Evolutionary conservation across 352 stramenopile species (phyloP).

Genomic region (Phytophthora ramorum): DNA sequence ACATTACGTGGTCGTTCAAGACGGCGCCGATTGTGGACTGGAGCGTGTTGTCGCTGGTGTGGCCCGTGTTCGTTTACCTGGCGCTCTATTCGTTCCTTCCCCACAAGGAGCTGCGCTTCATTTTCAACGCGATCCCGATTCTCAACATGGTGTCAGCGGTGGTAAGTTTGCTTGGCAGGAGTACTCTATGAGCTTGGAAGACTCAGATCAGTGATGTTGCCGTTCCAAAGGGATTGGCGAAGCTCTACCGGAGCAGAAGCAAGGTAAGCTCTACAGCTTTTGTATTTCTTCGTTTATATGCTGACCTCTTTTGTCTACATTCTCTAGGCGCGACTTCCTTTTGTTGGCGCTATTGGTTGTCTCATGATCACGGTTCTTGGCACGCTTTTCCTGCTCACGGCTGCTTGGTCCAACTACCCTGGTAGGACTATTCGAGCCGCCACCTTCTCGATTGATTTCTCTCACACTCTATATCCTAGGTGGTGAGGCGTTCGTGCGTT

Average conservation of each 20-base stretch:
- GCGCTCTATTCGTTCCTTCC: constrained; percentile 95
- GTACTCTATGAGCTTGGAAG: background rate
- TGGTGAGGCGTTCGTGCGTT: constrained; percentile 65
- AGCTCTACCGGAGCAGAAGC: constrained; percentile 65
- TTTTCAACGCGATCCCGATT: constrained; percentile 97
- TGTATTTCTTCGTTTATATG: background rate
- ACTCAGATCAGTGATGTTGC: background rate
- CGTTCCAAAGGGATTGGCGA: constrained; percentile 59
- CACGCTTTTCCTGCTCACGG: constrained; percentile 63
- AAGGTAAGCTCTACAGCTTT: constrained; percentile 47
- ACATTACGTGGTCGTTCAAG: constrained; percentile 45
- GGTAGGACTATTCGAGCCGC: constrained; percentile 45
- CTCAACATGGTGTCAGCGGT: constrained; percentile 94
- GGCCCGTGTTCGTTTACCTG: constrained; percentile 90
- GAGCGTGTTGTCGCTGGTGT: constrained; percentile 62
- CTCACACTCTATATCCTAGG: constrained; percentile 40
- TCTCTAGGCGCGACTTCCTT: constrained; percentile 53
- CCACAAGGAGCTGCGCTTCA: constrained; percentile 99
- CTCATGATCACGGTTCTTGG: constrained; percentile 55
- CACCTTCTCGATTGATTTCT: background rate
- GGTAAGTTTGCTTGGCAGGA: constrained; percentile 40
- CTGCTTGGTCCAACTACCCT: constrained; percentile 94
- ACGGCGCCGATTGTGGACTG: constrained; percentile 55
- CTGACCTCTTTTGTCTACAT: background rate
- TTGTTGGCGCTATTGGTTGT: constrained; percentile 60